Percentiles rank a stretch among this genome's conserved stretches.
Conservation (phyloP, 805 yeast genomes). For the Zygoascus biomembranicola region DNA sequence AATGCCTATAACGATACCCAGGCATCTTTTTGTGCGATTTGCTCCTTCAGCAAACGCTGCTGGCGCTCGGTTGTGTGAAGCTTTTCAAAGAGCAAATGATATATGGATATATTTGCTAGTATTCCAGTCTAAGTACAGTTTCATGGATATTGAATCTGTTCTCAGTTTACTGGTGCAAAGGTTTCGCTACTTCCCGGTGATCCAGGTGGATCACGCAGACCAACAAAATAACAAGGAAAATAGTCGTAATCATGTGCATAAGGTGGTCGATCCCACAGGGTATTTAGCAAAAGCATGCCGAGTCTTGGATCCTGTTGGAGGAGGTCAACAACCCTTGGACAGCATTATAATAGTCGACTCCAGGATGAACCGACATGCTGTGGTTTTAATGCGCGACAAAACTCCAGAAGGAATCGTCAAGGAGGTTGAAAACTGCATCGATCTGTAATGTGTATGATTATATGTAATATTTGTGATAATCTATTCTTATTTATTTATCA, state of each 20-base stretch:
- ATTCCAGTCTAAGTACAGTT: not conserved
- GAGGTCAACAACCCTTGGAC: conserved; percentile 22
- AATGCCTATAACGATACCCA: not conserved
- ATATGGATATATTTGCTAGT: not conserved
- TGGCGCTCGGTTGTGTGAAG: not conserved
- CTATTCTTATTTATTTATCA: not conserved
- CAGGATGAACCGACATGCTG: not conserved
- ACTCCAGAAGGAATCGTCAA: not conserved
- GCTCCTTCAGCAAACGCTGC: not conserved
- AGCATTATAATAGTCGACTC: conserved; percentile 23
- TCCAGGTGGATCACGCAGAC: not conserved
- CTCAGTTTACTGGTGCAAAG: not conserved
- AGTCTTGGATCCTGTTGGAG: conserved; percentile 28
- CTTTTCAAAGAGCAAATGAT: not conserved
- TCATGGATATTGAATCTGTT: conserved; percentile 2
- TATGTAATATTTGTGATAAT: not conserved
- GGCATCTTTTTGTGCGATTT: not conserved
- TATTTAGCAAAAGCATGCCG: conserved; percentile 24
- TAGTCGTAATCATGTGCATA: not conserved
- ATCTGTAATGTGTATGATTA: too few species aligned
- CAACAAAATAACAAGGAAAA: not conserved
- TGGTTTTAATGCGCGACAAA: not conserved
- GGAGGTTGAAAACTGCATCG: not conserved
- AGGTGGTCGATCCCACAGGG: conserved; percentile 20
- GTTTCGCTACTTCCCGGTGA: not conserved